Evolutionary conservation across 169 alveolate species (phyloP), one percentile per base, ranked within the genome.

Genomic region (Plasmodium billcollinsi): DNA sequence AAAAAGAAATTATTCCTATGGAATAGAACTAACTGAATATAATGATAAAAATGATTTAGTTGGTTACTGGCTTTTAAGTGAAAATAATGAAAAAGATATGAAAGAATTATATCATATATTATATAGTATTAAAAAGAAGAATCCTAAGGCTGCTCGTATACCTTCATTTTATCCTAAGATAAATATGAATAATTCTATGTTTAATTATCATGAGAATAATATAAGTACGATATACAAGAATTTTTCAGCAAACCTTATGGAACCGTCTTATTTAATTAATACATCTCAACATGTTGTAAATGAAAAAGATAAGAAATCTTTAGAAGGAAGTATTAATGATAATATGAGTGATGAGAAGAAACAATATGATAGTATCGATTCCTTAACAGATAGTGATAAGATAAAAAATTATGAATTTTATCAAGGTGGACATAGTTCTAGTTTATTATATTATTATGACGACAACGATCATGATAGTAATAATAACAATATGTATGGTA

Each of bases 91-190:
- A 65, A 47, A 33, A 0, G 92, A 59, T 8, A 52, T 85, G 3
- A 43, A 85, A 43, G n/a, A 21, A 14, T 59, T 85, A 4, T 85
- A 45, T 8, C 12, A 70, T 21, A 45, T 50, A 43, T 18, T 85
- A 49, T 29, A 24, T 62, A 18, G 9, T 71, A 29, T 85, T 4
- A 85, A 85, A 61, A 50, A 71, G 15, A 65, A 59, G 3, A 85
- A 85, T 56, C 71, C 52, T 24, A 2, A 4, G 3, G 3, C n/a
- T 1, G 47, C 88, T 59, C 29, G 29, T 39, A 62, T 85, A 11
- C 86, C 86, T 26, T 85, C 92, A 14, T 85, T 85, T 52, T 74
- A 85, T 59, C 92, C 92, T 9, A 69, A 85, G 66, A 85, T 85
- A 18, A 85, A 85, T 71, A 85, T 85, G 92, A 63, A 33, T 15